Evolutionary conservation across 305 asterid species (phyloP).

Genomic region (Fraxinus floribunda): DNA sequence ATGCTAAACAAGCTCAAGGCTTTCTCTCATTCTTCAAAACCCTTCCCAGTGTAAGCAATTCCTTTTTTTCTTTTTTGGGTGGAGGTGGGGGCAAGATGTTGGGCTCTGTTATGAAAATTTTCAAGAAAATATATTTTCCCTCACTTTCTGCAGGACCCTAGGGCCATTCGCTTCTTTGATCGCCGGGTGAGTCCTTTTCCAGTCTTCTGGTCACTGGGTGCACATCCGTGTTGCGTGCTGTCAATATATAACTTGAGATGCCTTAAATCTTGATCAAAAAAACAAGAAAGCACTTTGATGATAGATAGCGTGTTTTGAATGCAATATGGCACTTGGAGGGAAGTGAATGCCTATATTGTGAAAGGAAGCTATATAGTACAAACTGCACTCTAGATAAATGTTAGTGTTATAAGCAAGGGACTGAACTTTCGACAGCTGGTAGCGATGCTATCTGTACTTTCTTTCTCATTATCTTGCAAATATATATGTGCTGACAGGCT

Average conservation of each 20-base stretch:
- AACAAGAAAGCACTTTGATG: slow-evolving; percentile 1
- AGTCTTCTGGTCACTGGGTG: neutral
- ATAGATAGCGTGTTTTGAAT: slow-evolving; percentile 6
- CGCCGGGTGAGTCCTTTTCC: slow-evolving; percentile 65
- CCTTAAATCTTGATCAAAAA: neutral
- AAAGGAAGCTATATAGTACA: neutral
- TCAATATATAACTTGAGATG: neutral
- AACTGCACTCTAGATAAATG: neutral
- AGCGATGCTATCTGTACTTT: neutral
- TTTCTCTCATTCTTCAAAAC: slow-evolving; percentile 84
- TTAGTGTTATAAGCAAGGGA: neutral
- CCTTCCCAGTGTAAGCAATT: slow-evolving; percentile 56
- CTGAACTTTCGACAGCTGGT: neutral
- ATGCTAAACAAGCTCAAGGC: slow-evolving; percentile 98
- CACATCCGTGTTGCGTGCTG: neutral
- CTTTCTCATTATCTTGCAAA: neutral
- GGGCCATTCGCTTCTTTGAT: slow-evolving; percentile 89
- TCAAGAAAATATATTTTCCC: neutral
- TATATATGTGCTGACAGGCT: neutral
- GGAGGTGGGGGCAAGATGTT: neutral
- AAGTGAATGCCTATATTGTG: neutral
- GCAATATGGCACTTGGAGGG: neutral
- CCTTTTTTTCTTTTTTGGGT: neutral
- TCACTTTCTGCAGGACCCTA: slow-evolving; percentile 63
- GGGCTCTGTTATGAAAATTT: neutral